These are phyloP conservation scores for Byssothecium circinans DNA, from an alignment of 2,329 filamentous ascomycete genomes.

Conservation along the genomic window DNA sequence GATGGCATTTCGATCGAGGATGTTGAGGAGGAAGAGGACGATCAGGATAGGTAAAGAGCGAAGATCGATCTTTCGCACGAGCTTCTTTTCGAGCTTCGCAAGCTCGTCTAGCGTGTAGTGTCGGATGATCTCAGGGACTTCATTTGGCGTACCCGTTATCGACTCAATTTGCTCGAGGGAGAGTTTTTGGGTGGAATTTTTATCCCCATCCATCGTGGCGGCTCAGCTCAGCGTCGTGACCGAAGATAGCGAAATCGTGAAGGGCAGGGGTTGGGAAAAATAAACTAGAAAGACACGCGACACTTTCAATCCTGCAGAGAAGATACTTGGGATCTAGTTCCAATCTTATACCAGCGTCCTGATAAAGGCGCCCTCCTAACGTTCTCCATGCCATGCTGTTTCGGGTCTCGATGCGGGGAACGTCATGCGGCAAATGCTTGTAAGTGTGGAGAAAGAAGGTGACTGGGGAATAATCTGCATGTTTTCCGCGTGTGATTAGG, in stretches of 20 bases:
- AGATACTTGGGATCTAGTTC: too few species aligned
- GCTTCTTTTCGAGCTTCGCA: conserved; percentile 28
- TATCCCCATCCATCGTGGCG: conserved; percentile 3
- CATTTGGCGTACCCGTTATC: conserved; percentile 2
- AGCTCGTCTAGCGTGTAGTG: conserved; percentile 17
- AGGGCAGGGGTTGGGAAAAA: background rate
- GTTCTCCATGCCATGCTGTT: too few species aligned
- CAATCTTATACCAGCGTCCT: too few species aligned
- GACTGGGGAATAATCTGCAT: too few species aligned
- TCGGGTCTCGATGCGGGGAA: background rate
- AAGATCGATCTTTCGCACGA: conserved; percentile 34
- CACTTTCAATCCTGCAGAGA: too few species aligned
- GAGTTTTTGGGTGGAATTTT: conserved; percentile 9
- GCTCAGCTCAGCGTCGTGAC: background rate
- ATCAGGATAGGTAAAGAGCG: conserved; percentile 33
- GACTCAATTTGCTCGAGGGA: conserved; percentile 15
- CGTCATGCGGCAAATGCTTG: background rate
- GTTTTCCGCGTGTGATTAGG: too few species aligned
- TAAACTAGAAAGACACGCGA: too few species aligned
- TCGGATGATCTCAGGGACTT: conserved; percentile 16
- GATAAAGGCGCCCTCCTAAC: too few species aligned
- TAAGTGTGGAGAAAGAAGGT: background rate
- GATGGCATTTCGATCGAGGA: conserved; percentile 35
- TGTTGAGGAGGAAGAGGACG: conserved; percentile 33
- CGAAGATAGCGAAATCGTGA: background rate